Conservation (phyloP, 2,329 filamentous ascomycete genomes). For the Colletotrichum tamarilloi region DNA sequence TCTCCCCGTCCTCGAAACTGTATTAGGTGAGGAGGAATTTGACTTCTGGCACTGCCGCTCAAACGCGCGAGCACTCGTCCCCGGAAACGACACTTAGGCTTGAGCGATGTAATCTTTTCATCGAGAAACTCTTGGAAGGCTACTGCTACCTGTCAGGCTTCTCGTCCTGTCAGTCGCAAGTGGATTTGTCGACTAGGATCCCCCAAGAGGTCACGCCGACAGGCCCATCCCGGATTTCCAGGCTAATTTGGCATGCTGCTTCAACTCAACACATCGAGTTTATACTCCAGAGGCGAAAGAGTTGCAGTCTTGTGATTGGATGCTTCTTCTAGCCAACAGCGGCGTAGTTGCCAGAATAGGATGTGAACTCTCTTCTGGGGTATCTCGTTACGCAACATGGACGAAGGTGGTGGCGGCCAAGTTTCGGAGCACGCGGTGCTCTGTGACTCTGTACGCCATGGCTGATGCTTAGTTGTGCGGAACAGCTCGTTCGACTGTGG, state of each 20-base stretch:
- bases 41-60: neutral
- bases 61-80: neutral
- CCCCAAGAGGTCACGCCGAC: neutral
- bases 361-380: neutral
- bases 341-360: constrained; percentile 2
- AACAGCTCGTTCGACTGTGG: neutral
- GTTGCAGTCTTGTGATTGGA: neutral
- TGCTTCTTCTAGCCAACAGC: neutral
- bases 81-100: neutral
- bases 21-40: neutral
- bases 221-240: neutral
- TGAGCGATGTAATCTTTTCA: neutral
- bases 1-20: neutral
- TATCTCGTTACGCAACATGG: neutral
- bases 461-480: neutral
- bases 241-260: neutral
- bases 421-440: neutral
- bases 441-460: neutral
- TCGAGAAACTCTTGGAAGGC: neutral
- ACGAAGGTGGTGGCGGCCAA: neutral
- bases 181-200: neutral
- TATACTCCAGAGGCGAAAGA: neutral
- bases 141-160: neutral
- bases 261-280: neutral
- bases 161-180: neutral